Conservation (phyloP, 75 land plant genomes). For the Pseudotsuga menziesii region DNA sequence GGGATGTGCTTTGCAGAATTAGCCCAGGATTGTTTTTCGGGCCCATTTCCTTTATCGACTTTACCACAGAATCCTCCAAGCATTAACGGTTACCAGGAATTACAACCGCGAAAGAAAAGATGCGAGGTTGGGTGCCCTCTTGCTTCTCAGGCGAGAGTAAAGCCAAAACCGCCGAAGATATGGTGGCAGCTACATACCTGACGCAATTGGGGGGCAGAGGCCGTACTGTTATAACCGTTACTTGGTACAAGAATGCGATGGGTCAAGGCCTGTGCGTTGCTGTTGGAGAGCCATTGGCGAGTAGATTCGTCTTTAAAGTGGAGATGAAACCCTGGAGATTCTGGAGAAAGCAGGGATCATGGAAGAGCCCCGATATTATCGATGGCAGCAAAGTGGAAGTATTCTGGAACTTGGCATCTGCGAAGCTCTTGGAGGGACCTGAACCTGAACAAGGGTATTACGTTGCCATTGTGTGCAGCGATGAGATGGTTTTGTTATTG, state of each 20-base stretch:
- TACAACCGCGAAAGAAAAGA: too few species aligned
- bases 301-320: conserved; percentile 61
- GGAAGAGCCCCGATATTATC: conserved; percentile 18
- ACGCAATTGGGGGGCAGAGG: conserved; percentile 28
- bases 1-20: too few species aligned
- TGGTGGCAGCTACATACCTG: conserved; percentile 70
- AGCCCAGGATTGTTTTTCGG: too few species aligned
- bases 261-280: conserved; percentile 81
- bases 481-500: conserved; percentile 54
- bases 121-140: too few species aligned
- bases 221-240: conserved; percentile 56
- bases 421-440: conserved; percentile 79
- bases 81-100: too few species aligned
- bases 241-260: conserved; percentile 80
- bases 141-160: too few species aligned
- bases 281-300: conserved; percentile 44
- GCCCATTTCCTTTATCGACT: too few species aligned
- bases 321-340: conserved; percentile 91
- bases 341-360: conserved; percentile 81
- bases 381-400: conserved; percentile 55
- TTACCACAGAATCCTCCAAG: too few species aligned
- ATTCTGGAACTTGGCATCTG: conserved; percentile 79
- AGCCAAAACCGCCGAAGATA: conserved; percentile 19
- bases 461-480: conserved; percentile 58
- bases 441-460: conserved; percentile 76